These are phyloP conservation scores for Trametes versicolor DNA, from an alignment of 1,284 basidiomycete genomes.

Conservation along the genomic window DNA sequence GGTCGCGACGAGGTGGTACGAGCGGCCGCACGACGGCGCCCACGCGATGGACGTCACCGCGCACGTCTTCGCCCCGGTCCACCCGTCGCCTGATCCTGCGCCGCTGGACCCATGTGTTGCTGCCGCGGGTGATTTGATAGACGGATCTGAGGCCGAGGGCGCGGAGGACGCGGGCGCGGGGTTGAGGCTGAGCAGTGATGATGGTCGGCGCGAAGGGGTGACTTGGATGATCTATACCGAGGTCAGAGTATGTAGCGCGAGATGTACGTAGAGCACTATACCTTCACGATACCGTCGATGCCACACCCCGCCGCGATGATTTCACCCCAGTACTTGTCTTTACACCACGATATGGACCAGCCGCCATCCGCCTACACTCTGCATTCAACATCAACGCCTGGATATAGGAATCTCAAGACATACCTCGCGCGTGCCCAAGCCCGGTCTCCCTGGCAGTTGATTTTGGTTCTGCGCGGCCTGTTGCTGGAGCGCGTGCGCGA, in stretches of 20 bases:
- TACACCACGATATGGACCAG: slow-evolving; percentile 94
- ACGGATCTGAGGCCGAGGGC: slow-evolving; percentile 35
- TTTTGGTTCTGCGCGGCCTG: slow-evolving; percentile 54
- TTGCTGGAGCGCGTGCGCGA: slow-evolving; percentile 70
- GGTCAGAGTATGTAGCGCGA: slow-evolving; percentile 8
- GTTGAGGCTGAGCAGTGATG: slow-evolving; percentile 46
- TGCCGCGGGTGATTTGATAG: slow-evolving; percentile 20
- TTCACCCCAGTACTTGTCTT: slow-evolving; percentile 93
- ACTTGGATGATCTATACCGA: slow-evolving; percentile 64
- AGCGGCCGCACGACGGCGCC: slow-evolving; percentile 92
- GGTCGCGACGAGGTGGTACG: slow-evolving; percentile 91
- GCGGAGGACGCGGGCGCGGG: slow-evolving; percentile 44
- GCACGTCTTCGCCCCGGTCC: slow-evolving; percentile 53
- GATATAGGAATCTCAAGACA: not conserved
- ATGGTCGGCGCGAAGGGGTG: slow-evolving; percentile 54
- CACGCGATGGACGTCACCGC: slow-evolving; percentile 86
- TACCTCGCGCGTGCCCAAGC: slow-evolving; percentile 67
- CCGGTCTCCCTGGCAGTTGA: slow-evolving; percentile 54
- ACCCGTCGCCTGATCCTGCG: not conserved
- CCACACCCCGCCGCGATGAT: slow-evolving; percentile 83
- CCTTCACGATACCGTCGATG: slow-evolving; percentile 78
- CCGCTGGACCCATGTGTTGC: slow-evolving; percentile 1
- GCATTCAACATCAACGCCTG: not conserved
- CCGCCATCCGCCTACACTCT: slow-evolving; percentile 75
- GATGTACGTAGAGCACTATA: slow-evolving; percentile 44